A percentile compares a stretch with the other conserved stretches of the same genome.
These are phyloP conservation scores for Penicillium arizonense DNA, from an alignment of 495 filamentous ascomycete genomes.

Conservation along the genomic window DNA sequence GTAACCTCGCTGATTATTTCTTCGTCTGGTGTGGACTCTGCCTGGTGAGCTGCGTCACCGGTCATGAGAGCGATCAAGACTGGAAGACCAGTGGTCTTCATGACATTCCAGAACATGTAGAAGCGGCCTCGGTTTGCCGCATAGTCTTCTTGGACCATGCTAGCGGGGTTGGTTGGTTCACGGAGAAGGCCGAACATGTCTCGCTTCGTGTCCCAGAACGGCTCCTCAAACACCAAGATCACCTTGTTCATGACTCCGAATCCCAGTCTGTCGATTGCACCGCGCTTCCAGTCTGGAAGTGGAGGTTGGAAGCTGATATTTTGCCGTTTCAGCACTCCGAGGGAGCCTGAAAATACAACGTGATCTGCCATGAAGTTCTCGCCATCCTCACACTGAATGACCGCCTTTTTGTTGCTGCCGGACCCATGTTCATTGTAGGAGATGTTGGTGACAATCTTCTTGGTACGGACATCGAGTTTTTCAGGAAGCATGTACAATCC, in stretches of 20 bases:
- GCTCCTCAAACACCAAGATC: slow-evolving; percentile 80
- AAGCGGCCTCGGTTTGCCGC: slow-evolving; percentile 71
- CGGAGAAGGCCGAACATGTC: slow-evolving; percentile 94
- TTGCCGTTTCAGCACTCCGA: slow-evolving; percentile 83
- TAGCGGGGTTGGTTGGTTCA: slow-evolving; percentile 55
- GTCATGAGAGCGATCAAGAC: slow-evolving; percentile 93
- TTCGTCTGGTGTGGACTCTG: slow-evolving; percentile 71
- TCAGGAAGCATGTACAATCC: slow-evolving; percentile 75
- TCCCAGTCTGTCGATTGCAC: slow-evolving; percentile 80
- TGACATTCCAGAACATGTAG: slow-evolving; percentile 96
- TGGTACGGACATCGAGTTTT: slow-evolving; percentile 75
- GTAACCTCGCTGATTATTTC: slow-evolving; percentile 78
- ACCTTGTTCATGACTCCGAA: slow-evolving; percentile 97
- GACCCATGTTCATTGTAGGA: slow-evolving; percentile 54
- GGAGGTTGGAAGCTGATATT: slow-evolving; percentile 76
- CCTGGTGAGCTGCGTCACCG: slow-evolving; percentile 87
- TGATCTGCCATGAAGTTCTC: slow-evolving; percentile 75
- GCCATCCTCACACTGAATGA: slow-evolving; percentile 78
- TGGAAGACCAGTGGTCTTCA: slow-evolving; percentile 82
- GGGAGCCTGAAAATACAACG: slow-evolving; percentile 82
- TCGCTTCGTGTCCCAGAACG: slow-evolving; percentile 89
- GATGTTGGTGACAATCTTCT: slow-evolving; percentile 66
- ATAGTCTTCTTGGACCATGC: slow-evolving; percentile 62
- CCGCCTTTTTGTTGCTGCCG: slow-evolving; percentile 41
- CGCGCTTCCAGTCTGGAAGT: slow-evolving; percentile 80